Conservation (phyloP, 139 green algal species). For the Nannochloris sp. region DNA sequence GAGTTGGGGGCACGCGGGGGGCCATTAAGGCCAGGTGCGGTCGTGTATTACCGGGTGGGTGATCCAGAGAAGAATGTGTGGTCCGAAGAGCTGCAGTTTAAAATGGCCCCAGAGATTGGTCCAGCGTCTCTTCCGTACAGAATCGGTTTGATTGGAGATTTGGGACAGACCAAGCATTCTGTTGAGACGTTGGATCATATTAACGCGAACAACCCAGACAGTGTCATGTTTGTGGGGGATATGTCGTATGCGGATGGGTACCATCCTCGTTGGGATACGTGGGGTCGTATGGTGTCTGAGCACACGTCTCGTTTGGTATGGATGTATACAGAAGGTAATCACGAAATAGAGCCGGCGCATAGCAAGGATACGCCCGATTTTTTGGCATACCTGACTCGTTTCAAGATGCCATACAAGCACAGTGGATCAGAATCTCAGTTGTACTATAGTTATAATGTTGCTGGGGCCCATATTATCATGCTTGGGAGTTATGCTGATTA, state of each 20-base stretch:
- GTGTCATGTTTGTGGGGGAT: slow-evolving; percentile 63
- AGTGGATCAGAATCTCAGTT: slow-evolving; percentile 30
- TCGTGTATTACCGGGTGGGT: slow-evolving; percentile 42
- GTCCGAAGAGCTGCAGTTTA: slow-evolving; percentile 37
- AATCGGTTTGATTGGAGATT: slow-evolving; percentile 53
- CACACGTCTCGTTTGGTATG: slow-evolving; percentile 37
- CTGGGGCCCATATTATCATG: slow-evolving; percentile 52
- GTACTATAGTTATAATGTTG: slow-evolving; percentile 63
- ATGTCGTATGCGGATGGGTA: slow-evolving; percentile 71
- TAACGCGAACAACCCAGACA: not conserved
- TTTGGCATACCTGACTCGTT: slow-evolving; percentile 31
- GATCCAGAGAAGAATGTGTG: slow-evolving; percentile 17
- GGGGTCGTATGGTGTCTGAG: slow-evolving; percentile 42
- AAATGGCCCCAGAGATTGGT: slow-evolving; percentile 15
- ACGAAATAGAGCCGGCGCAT: slow-evolving; percentile 43
- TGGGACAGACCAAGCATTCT: slow-evolving; percentile 70
- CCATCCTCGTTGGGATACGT: slow-evolving; percentile 74
- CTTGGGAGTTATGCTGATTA: slow-evolving; percentile 35
- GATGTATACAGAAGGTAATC: slow-evolving; percentile 61
- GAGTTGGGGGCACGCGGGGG: slow-evolving; percentile 22
- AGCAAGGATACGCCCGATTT: slow-evolving; percentile 16
- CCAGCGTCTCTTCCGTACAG: slow-evolving; percentile 29
- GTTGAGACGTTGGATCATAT: slow-evolving; percentile 54
- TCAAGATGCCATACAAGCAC: slow-evolving; percentile 27
- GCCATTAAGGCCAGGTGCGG: slow-evolving; percentile 22